Evolutionary conservation across 139 green algal species (phyloP).

Genomic region (Micractinium sp.): DNA sequence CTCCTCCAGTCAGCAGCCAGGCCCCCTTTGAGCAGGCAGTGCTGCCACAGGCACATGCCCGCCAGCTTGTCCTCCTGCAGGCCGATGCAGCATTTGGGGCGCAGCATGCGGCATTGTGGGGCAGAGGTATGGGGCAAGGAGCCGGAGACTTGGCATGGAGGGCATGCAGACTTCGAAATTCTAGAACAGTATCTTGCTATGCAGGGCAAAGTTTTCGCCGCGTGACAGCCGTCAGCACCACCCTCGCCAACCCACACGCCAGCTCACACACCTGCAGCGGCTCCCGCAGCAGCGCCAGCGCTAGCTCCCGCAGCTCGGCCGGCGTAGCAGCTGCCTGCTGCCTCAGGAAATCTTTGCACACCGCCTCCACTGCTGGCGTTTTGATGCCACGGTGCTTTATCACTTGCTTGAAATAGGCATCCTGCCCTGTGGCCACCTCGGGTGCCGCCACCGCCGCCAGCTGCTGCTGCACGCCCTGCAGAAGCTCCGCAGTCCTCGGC

Average conservation of each 20-base stretch:
- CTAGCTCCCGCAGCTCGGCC: background rate
- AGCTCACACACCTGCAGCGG: background rate
- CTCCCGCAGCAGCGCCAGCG: background rate
- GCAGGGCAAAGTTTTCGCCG: too few species aligned
- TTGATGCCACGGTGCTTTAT: constrained; percentile 20
- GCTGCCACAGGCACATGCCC: background rate
- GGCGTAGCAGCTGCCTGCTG: background rate
- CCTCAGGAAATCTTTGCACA: background rate
- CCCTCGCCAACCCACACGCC: background rate
- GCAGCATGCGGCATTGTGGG: background rate
- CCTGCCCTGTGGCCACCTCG: background rate
- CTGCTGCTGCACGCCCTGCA: background rate
- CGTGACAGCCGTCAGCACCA: background rate
- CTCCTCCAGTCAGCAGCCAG: background rate
- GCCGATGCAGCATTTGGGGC: background rate
- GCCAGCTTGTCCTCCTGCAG: constrained; percentile 21
- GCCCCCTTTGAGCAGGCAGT: background rate
- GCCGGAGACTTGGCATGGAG: background rate
- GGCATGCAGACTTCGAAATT: background rate
- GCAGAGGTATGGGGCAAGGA: background rate
- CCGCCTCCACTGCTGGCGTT: background rate
- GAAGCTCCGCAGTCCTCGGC: background rate
- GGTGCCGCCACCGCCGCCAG: background rate
- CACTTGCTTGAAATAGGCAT: constrained; percentile 2
- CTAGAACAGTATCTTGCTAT: too few species aligned